These are phyloP conservation scores for Hondaea fermentalgiana DNA, from an alignment of 108 stramenopile genomes.

Conservation along the genomic window DNA sequence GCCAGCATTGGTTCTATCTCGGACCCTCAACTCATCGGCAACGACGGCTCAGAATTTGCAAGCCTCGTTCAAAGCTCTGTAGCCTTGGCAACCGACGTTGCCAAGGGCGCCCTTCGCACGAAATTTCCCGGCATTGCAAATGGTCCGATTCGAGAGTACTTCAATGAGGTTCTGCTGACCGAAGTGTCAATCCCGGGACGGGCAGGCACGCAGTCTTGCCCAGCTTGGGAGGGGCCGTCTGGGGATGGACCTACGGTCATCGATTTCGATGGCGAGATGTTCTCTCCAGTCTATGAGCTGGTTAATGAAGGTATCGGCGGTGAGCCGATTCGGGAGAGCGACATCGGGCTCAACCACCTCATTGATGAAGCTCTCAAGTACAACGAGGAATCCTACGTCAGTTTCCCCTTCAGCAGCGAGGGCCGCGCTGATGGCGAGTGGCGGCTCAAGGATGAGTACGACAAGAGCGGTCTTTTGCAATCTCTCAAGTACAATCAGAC, in stretches of 20 bases:
- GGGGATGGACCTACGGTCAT: neutral
- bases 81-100: neutral
- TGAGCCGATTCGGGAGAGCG: neutral
- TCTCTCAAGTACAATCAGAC: neutral
- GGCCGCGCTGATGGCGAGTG: neutral
- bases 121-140: slow-evolving; percentile 14
- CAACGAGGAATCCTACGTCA: neutral
- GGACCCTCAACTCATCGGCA: neutral
- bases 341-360: neutral
- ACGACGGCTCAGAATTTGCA: neutral
- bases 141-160: neutral
- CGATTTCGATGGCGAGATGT: neutral
- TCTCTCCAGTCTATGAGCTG: neutral
- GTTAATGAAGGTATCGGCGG: neutral
- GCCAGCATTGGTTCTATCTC: neutral
- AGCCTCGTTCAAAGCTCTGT: neutral
- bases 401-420: neutral
- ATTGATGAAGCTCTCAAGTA: neutral
- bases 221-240: neutral
- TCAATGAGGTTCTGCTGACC: neutral
- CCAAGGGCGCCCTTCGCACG: neutral
- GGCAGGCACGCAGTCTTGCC: neutral
- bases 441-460: neutral
- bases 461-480: neutral
- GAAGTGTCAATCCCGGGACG: neutral